Base-by-base conservation (phyloP, 176 grass and related monocot species). In the Zoysia pacifica region DNA sequence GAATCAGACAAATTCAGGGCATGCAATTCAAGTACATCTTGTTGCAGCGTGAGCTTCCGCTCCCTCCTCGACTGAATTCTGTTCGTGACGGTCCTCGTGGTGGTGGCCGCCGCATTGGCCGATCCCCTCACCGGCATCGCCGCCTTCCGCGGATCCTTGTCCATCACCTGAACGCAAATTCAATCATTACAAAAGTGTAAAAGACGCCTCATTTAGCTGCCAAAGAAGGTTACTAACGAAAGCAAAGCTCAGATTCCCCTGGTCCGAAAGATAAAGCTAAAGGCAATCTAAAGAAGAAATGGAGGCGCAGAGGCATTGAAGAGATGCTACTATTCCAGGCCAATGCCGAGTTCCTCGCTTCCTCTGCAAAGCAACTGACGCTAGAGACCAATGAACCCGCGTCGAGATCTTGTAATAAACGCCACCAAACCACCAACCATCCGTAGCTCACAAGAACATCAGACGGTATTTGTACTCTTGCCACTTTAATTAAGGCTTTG, bases 41-140 rank as follows among this genome's bases (percentile, higher is more conserved):
- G 90, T 70, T 99, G 93, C 81, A 99, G 84, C 41, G 90, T 90
- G 20, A 99, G 86, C 76, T 93, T 99, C 73, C 86, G 84, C 71
- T 96, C 88, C 37, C 90, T 81, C 91, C 93, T 91, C 40, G 86
- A 74, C 48, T 99, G 97, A 37, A 86, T 66, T 86, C 93, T 79
- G 72, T 80, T 91, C 67, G 42, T 81, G 10, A 38, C 40, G 78
- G 60, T 75, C 65, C 72, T 87, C 19, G 70, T 35, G 15, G 18
- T 84, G 42, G 78, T 40, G 15, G 18, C 39, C 28, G 28, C 28
- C 28, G 28, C 28, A 28, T 28, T 28, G 80, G 48, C 75, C 7
- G 74, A 62, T 36, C 40, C 76, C 76, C 79, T 96, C 36, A 55
- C 82, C 74, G 77, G 81, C 83, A 79, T 78, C 11, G 36, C 77